Evolutionary conservation across 2,329 filamentous ascomycete species (phyloP).

Genomic region (Venturia carpophila): DNA sequence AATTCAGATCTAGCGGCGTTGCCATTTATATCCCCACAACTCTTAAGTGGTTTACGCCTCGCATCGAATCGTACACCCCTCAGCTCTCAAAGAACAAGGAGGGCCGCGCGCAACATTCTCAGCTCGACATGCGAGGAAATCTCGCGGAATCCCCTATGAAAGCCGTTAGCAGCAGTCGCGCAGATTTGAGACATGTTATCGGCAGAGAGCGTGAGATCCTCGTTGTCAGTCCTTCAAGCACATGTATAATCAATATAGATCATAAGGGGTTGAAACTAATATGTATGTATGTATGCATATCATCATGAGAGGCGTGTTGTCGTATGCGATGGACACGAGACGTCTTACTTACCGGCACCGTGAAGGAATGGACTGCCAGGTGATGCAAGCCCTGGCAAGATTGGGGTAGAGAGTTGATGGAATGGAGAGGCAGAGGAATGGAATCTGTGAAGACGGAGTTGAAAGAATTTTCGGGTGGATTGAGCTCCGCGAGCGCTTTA

Average conservation of each 20-base stretch:
- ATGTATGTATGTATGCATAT: slow-evolving; percentile 13
- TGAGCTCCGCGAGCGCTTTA: neutral
- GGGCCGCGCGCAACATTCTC: neutral
- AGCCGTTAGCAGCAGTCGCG: slow-evolving; percentile 1
- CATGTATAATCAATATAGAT: slow-evolving; percentile 16
- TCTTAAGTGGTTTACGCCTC: no score
- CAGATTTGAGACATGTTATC: neutral
- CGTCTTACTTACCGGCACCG: slow-evolving; percentile 7
- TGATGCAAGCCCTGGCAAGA: neutral
- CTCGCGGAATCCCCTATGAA: neutral
- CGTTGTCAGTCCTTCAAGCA: slow-evolving; percentile 14
- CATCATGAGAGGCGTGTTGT: neutral
- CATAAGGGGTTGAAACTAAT: slow-evolving; percentile 17
- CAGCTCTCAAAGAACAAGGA: no score
- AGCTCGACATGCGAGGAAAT: neutral
- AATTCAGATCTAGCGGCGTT: neutral
- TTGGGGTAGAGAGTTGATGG: neutral
- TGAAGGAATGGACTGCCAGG: slow-evolving; percentile 1
- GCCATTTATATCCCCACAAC: no score
- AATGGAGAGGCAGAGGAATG: neutral
- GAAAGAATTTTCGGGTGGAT: neutral
- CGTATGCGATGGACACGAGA: neutral
- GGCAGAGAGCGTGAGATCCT: neutral
- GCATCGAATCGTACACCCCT: no score
- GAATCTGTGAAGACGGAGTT: neutral